phyloP scores from a whole-genome alignment of 2,329 filamentous ascomycete genomes.

The Penicillium italicum region DNA sequence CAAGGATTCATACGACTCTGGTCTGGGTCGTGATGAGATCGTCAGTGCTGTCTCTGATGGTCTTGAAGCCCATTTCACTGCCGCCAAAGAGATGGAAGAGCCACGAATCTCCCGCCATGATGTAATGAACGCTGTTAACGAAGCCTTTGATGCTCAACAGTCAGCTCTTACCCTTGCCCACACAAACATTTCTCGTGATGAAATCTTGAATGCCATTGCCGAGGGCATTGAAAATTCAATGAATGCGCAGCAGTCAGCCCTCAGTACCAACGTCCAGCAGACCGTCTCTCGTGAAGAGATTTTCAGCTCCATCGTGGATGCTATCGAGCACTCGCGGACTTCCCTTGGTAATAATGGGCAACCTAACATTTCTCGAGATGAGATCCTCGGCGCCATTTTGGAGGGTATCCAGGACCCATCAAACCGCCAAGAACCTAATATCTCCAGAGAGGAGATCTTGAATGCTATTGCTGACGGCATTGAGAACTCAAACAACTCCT shows the following conservation, averaged over 20 bases:
- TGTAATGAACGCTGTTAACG: constrained; percentile 31
- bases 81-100: constrained; percentile 55
- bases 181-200: constrained; percentile 46
- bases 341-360: background rate
- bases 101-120: constrained; percentile 30
- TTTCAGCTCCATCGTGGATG: constrained; percentile 55
- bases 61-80: constrained; percentile 46
- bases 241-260: constrained; percentile 35
- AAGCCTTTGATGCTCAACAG: constrained; percentile 33
- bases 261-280: constrained; percentile 27
- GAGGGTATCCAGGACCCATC: background rate
- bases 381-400: constrained; percentile 2
- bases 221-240: constrained; percentile 25
- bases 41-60: constrained; percentile 59
- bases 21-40: constrained; percentile 54
- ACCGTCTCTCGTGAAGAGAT: constrained; percentile 52
- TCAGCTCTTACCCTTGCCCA: constrained; percentile 27
- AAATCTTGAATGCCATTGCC: constrained; percentile 38
- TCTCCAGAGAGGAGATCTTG: constrained; percentile 6
- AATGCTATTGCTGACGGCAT: constrained; percentile 10
- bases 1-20: constrained; percentile 31
- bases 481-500: background rate
- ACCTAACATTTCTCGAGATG: background rate
- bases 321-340: constrained; percentile 41
- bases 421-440: background rate